These are phyloP conservation scores for Ustilago cynodontis DNA, from an alignment of 1,284 basidiomycete species.

Conservation along the genomic window DNA sequence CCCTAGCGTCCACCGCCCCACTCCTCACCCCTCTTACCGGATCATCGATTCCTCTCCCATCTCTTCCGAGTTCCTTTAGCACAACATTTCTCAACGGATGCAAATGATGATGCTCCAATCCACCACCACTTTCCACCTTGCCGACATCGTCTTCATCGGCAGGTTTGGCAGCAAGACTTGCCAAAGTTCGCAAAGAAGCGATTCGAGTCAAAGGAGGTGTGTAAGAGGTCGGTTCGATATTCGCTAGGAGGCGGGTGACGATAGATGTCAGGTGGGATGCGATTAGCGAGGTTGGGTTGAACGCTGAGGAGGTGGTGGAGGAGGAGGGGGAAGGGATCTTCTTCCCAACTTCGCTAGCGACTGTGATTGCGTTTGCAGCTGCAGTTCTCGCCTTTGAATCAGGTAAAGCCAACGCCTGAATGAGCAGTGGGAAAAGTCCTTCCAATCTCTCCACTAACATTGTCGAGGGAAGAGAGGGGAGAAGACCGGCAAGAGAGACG, in stretches of 20 bases:
- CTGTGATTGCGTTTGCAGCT: constrained; percentile 83
- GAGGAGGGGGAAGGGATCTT: constrained; percentile 62
- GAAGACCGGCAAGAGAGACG: constrained; percentile 84
- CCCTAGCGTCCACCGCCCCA: constrained; percentile 61
- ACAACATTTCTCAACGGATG: constrained; percentile 71
- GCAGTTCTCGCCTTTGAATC: constrained; percentile 80
- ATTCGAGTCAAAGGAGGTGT: constrained; percentile 76
- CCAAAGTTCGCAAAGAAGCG: constrained; percentile 82
- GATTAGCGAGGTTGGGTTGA: constrained; percentile 23
- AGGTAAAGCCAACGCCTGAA: constrained; percentile 84
- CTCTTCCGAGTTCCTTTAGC: constrained; percentile 77
- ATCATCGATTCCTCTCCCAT: constrained; percentile 61
- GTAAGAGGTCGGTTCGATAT: constrained; percentile 29
- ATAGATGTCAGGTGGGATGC: constrained; percentile 31
- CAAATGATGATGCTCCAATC: constrained; percentile 36
- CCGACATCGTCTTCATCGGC: constrained; percentile 79
- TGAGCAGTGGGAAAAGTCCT: constrained; percentile 87
- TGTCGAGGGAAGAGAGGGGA: constrained; percentile 83
- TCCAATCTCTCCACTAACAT: constrained; percentile 30
- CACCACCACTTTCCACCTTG: not conserved
- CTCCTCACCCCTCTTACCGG: constrained; percentile 49
- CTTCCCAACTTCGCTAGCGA: constrained; percentile 74
- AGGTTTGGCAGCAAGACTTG: constrained; percentile 81
- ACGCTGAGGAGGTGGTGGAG: not conserved
- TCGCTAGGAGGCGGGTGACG: constrained; percentile 46